Evolutionary conservation across 805 yeast species (phyloP), one percentile per base, ranked within the genome.

Genomic region (Maudiozyma barnettii): DNA sequence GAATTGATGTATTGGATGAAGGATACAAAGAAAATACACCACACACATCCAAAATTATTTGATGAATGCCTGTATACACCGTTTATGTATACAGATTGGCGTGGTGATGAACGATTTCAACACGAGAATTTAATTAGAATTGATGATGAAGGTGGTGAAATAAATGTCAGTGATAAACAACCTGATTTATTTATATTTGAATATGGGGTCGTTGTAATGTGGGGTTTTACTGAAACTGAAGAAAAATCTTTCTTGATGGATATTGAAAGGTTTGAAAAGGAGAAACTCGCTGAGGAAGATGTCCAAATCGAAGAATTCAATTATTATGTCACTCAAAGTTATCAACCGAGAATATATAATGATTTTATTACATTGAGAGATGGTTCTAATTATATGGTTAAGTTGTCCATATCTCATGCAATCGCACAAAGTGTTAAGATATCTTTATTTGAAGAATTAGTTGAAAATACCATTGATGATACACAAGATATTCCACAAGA

Each of bases 401-500:
- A 93, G 65, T 73, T 93, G 43, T 85, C 96, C 8, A 87, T 93
- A 10, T 88, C 97, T 1, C 97, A 91, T 68, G 98, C 98, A 0
- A 78, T 93, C 31, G 90, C 98, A 1, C 99, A 93, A 65, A 83
- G 95, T 29, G 98, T 88, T 35, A 93, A 93, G 67, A 91, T 93
- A 22, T 90, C 98, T 5, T 69, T 93, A 29, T 93, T 93, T 66
- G 99, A 93, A 66, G 98, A 91, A 64, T 74, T 93, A 55, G 96
- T 93, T 12, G 96, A 91, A 66, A 90, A 90, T 63, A 93, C 99
- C 2, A 93, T 93, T 60, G 96, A 89, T 63, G 97, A 89, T 61
- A 93, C 98, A 1, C 96, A 91, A 61, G 96, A 90, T 58, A 89
- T 93, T 44, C 99, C 99, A 2, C 95, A 87, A 59, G 95, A 90